Base-by-base conservation (phyloP, 2,329 filamentous ascomycete genomes). In the Incumbomyces delicatus region DNA sequence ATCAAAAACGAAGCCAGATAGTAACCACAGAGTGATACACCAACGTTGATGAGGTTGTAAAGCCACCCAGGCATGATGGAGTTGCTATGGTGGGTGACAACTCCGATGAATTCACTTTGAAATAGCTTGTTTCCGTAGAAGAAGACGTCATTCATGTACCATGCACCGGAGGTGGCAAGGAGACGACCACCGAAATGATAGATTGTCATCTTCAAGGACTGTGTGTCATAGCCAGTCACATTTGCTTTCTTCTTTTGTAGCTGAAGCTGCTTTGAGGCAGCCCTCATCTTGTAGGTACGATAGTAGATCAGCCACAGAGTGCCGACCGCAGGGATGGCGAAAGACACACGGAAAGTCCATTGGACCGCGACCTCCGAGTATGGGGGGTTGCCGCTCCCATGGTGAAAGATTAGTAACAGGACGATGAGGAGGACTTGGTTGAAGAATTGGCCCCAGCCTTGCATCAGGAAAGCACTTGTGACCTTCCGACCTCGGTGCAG, bases 61-160 rank as follows among this genome's bases (percentile, higher is more conserved):
- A 87, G 73, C 90, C 90, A 96, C 50, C 77, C 82, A 30, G 81
- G 82, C 78, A 95, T 85, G 63, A 95, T 78, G 6, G 85, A 87
- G 31, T 72, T 68, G 53, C 79, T 77, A 54, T 76, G 68, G 44
- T 80, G 75, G 46, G 81, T 85, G 56, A 95, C 82, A 61, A 92
- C 84, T 29, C 71, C 72, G 68, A 95, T 95, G 70, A 95, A 95
- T 63, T 90, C 78, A 52, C 77, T 78, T 70, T 95, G 89, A 77
- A 95, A 95, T 45, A 95, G 82, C 76, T 95, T 95, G 82, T 95
- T 95, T 58, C 90, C 90, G 72, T 96, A 96, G 74, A 96, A 96
- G 76, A 96, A 95, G 56, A 96, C 84, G 61, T 96, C 90, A 66
- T 96, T 96, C 71, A 83, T 86, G 68, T 90, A 96, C 90, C 90